Conservation (phyloP, 768 basidiomycete genomes). For the Terana coerulea region DNA sequence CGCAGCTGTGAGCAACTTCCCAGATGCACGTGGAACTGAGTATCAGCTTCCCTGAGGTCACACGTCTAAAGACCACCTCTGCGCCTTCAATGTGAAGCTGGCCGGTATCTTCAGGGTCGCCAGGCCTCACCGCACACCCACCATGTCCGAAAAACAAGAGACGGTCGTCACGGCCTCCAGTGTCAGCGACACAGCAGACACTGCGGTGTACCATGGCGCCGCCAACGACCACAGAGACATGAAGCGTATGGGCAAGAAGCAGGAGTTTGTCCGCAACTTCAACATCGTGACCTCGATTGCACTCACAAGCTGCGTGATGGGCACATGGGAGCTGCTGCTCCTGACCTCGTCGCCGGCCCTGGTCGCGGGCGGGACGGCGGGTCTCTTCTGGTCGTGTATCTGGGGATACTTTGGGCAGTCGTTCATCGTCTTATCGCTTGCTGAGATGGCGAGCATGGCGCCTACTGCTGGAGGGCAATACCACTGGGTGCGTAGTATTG, state of each 20-base stretch:
- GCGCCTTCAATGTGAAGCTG: no score
- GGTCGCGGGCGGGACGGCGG: slow-evolving; percentile 2
- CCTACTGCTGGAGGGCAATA: slow-evolving; percentile 1
- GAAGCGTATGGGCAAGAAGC: slow-evolving; percentile 6
- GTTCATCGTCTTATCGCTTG: slow-evolving; percentile 1
- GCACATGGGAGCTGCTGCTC: slow-evolving; percentile 2
- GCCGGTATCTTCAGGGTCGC: no score
- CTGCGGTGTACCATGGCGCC: no score
- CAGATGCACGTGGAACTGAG: no score
- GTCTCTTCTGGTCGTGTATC: slow-evolving; percentile 4
- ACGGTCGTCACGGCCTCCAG: no score
- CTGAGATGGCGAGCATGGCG: slow-evolving; percentile 5
- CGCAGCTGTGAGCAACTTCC: no score
- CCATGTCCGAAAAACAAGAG: no score
- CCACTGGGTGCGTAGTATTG: background rate
- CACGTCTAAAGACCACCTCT: no score
- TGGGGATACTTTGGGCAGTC: background rate
- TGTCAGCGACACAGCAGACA: no score
- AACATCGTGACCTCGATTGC: slow-evolving; percentile 1
- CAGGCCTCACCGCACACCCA: no score
- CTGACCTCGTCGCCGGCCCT: background rate
- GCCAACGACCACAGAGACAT: slow-evolving; percentile 1
- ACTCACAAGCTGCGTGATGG: slow-evolving; percentile 2
- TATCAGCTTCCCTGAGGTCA: no score
- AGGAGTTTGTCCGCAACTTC: background rate